These are phyloP conservation scores for Citropsis articulata DNA, from an alignment of 345 rosid genomes.

Conservation along the genomic window DNA sequence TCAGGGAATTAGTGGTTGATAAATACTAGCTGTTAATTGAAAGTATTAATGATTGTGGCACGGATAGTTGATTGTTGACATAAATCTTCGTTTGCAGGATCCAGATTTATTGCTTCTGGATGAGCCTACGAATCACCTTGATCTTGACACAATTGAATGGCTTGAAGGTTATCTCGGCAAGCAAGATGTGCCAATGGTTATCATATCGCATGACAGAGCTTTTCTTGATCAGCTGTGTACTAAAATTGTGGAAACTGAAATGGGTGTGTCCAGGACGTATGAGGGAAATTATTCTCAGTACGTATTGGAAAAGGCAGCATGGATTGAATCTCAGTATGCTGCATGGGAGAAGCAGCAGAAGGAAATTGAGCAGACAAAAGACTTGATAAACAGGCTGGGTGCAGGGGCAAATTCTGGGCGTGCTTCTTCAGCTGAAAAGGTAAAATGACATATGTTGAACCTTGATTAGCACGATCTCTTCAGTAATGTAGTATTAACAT, in stretches of 20 bases:
- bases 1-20: background rate
- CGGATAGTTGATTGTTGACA: constrained; percentile 8
- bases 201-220: constrained; percentile 95
- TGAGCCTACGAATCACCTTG: constrained; percentile 97
- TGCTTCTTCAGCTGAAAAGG: constrained; percentile 97
- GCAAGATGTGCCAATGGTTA: constrained; percentile 97
- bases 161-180: constrained; percentile 84
- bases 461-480: background rate
- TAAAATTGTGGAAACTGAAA: constrained; percentile 92
- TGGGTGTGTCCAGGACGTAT: constrained; percentile 86
- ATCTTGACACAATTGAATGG: constrained; percentile 97
- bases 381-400: constrained; percentile 68
- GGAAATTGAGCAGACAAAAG: constrained; percentile 81
- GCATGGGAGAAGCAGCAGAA: constrained; percentile 94
- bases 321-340: constrained; percentile 70
- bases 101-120: constrained; percentile 92
- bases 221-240: constrained; percentile 95
- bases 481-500: background rate
- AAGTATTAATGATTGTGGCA: background rate
- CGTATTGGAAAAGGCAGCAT: constrained; percentile 63
- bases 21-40: no score
- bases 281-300: constrained; percentile 91
- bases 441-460: constrained; percentile 10
- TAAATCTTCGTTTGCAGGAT: constrained; percentile 44
- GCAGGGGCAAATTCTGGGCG: constrained; percentile 91